Base-by-base conservation (phyloP, 257 asterid genomes). In the Ajuga chamaepitys region DNA sequence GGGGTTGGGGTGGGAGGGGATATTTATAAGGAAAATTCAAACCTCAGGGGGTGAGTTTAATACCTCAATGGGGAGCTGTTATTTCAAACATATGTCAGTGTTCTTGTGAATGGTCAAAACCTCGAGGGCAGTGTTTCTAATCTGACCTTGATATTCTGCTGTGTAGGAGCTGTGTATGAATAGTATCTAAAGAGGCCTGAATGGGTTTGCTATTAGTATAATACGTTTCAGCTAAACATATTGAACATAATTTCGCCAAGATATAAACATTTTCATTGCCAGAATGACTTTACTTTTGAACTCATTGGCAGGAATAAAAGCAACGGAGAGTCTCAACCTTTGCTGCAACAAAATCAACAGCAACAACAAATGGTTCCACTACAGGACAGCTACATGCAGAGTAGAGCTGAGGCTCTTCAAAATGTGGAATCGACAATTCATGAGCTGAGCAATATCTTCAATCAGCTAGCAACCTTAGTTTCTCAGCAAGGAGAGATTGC, bases 401-500 rank as follows among this genome's bases (percentile, higher is more conserved):
- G 95, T 74, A 77, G 95, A 79, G 86, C 92, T 17, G 95, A 84
- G 71, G 89, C 92, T 70, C 85, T 87, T 62, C 89, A 85, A 63
- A 87, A 79, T 47, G 89, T 81, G 42, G 95, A 87, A 69, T 82
- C 95, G 21, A 82, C 91, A 2, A 86, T 86, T 64, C 88, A 82
- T 62, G 95, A 84, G 76, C 85, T 85, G 37, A 41, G 95, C 79
- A 85, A 63, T 76, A 87, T 84, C 78, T 87, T 84, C 77, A 84
- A 86, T 77, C 95, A 87, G 77, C 82, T 87, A 63, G 89, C 95
- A 22, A 84, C 92, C 10, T 71, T 84, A 84, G 91, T 85, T 69
- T 84, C 95, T 56, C 80, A 87, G 78, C 91, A 87, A 72, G 89
- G 95, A 54, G 95, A 87, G 76, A 62, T 84, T 64, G 89, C 95